phyloP scores from a whole-genome alignment of 805 yeast species.

The Candida railenensis region DNA sequence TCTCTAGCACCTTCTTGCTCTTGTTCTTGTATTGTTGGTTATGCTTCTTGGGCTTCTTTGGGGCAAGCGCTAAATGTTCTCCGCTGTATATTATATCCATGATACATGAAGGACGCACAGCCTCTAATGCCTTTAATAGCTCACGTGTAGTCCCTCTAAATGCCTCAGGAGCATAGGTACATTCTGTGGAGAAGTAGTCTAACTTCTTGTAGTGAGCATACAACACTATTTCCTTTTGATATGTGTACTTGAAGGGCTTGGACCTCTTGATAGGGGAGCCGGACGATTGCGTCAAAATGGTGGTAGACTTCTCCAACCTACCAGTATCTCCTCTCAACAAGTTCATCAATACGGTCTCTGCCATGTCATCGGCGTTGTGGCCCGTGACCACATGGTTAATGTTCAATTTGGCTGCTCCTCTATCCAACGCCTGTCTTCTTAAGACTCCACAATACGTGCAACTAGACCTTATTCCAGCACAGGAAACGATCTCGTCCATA shows the following conservation, averaged over 20 bases:
- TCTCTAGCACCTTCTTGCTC: slow-evolving; percentile 10
- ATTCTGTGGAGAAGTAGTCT: slow-evolving; percentile 95
- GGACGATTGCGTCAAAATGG: slow-evolving; percentile 75
- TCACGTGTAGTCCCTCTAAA: slow-evolving; percentile 97
- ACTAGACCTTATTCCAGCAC: slow-evolving; percentile 89
- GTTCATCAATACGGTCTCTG: slow-evolving; percentile 96
- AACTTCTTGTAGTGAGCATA: slow-evolving; percentile 95
- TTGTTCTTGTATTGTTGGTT: slow-evolving; percentile 35
- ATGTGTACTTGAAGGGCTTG: slow-evolving; percentile 93
- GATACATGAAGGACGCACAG: slow-evolving; percentile 88
- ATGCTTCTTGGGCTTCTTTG: slow-evolving; percentile 44
- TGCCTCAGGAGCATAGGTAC: slow-evolving; percentile 98
- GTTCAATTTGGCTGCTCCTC: slow-evolving; percentile 87
- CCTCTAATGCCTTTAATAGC: slow-evolving; percentile 83
- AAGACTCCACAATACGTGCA: slow-evolving; percentile 98
- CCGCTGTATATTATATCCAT: slow-evolving; percentile 94
- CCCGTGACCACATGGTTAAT: slow-evolving; percentile 95
- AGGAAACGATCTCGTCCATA: slow-evolving; percentile 95
- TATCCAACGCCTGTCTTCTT: slow-evolving; percentile 91
- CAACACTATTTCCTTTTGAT: slow-evolving; percentile 94
- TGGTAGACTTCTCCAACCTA: slow-evolving; percentile 82
- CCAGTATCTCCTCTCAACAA: slow-evolving; percentile 94
- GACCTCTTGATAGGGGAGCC: slow-evolving; percentile 92
- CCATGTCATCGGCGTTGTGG: slow-evolving; percentile 99
- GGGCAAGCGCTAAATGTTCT: slow-evolving; percentile 71